Evolutionary conservation across 2,329 filamentous ascomycete species (phyloP).

Genomic region (Ophiostoma angusticollis): DNA sequence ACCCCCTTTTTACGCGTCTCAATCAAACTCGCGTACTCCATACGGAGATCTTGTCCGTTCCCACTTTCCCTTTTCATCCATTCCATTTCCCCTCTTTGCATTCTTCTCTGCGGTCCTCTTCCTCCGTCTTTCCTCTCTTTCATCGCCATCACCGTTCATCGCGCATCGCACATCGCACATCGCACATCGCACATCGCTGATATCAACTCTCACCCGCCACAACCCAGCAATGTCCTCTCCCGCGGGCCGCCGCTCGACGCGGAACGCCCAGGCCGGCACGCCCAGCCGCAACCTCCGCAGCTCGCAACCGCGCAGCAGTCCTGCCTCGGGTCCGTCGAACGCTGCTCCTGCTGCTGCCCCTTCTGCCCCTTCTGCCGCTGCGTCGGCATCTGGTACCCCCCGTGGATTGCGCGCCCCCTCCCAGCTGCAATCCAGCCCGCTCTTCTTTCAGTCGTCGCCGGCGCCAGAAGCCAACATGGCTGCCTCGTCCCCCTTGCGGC

Average conservation of each 20-base stretch:
- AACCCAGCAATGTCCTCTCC: conserved; percentile 46
- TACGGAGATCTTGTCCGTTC: background rate
- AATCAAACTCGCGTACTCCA: conserved; percentile 15
- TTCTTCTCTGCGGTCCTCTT: too few relatives aligned
- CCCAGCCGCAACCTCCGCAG: conserved; percentile 22
- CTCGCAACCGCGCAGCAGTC: conserved; percentile 22
- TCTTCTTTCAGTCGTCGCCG: conserved; percentile 53
- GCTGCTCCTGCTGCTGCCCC: conserved; percentile 2
- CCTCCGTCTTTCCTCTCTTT: background rate
- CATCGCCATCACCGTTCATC: background rate
- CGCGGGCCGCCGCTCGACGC: conserved; percentile 33
- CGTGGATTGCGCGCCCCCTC: conserved; percentile 27
- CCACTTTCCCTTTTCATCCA: background rate
- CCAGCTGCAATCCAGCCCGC: conserved; percentile 60
- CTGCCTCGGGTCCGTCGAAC: conserved; percentile 17
- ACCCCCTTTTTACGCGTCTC: conserved; percentile 14
- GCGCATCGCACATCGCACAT: background rate
- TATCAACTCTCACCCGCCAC: background rate
- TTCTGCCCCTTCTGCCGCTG: too few relatives aligned
- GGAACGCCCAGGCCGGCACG: conserved; percentile 41
- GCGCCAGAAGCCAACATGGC: conserved; percentile 4
- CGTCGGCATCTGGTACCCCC: conserved; percentile 29
- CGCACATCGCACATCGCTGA: background rate
- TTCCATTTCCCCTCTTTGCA: too few relatives aligned
- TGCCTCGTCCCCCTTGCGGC: conserved; percentile 40